Evolutionary conservation across 73 alveolate species (phyloP).

Genomic region (Paramecium biaurelia): DNA sequence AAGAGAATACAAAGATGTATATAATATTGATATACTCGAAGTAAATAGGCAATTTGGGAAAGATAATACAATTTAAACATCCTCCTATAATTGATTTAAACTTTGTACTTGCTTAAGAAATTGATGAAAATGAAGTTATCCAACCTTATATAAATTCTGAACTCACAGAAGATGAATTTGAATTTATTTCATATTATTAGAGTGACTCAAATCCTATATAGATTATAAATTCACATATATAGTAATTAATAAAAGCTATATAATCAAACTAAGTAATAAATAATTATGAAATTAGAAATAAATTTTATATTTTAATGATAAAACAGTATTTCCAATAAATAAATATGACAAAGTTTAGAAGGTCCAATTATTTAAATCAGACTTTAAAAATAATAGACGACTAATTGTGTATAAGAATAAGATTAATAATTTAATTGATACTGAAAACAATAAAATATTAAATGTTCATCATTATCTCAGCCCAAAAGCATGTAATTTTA

Average conservation of each 20-base stretch:
- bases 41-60: background rate
- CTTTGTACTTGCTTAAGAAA: background rate
- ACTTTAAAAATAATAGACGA: background rate
- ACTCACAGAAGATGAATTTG: background rate
- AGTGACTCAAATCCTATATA: background rate
- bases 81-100: background rate
- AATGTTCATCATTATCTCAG: conserved; percentile 2
- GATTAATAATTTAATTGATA: background rate
- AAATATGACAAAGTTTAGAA: background rate
- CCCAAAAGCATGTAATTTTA: background rate
- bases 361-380: background rate
- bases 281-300: background rate
- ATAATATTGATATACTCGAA: background rate
- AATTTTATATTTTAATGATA: background rate
- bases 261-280: background rate
- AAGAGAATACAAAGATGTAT: background rate
- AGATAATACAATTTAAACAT: conserved; percentile 1
- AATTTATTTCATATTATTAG: background rate
- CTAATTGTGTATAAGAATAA: background rate
- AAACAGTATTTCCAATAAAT: background rate
- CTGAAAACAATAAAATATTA: background rate
- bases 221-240: background rate
- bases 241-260: background rate
- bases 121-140: background rate
- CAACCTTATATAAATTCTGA: background rate